Evolutionary conservation across 2,329 filamentous ascomycete species (phyloP).

Genomic region (Diaporthe capsici): DNA sequence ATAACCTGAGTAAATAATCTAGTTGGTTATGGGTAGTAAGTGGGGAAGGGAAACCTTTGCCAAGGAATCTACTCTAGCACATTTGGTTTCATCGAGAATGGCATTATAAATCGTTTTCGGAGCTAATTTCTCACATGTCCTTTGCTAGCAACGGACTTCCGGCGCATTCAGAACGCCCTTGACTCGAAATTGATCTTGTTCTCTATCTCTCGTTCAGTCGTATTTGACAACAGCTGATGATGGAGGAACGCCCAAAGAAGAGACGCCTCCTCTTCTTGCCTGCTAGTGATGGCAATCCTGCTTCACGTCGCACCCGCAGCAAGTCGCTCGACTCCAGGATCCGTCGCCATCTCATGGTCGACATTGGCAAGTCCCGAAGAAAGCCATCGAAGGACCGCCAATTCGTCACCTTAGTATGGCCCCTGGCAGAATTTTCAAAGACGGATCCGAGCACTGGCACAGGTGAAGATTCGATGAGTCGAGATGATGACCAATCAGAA

Average conservation of each 20-base stretch:
- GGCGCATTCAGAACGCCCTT: neutral
- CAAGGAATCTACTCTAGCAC: too few species aligned
- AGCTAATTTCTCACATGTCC: neutral
- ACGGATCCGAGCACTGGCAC: neutral
- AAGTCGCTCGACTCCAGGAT: constrained; percentile 8
- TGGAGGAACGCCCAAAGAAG: neutral
- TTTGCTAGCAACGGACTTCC: neutral
- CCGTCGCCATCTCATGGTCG: constrained; percentile 18
- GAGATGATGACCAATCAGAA: neutral
- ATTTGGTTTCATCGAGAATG: neutral
- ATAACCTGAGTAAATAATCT: too few species aligned
- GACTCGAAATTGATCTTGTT: neutral
- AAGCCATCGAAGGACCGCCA: neutral
- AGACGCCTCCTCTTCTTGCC: neutral
- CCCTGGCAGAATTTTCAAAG: neutral
- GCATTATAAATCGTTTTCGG: too few species aligned
- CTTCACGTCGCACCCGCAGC: neutral
- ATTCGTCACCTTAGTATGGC: neutral
- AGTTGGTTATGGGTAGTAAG: too few species aligned
- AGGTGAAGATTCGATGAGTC: neutral
- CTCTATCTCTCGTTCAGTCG: neutral
- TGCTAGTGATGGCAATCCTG: neutral
- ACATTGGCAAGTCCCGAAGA: constrained; percentile 9
- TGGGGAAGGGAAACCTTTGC: too few species aligned
- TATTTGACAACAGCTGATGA: neutral